Percentiles rank a stretch among this genome's conserved stretches.
Evolutionary conservation across 768 basidiomycete genomes (phyloP).

Genomic region (Sistotremastrum niveocremeum): DNA sequence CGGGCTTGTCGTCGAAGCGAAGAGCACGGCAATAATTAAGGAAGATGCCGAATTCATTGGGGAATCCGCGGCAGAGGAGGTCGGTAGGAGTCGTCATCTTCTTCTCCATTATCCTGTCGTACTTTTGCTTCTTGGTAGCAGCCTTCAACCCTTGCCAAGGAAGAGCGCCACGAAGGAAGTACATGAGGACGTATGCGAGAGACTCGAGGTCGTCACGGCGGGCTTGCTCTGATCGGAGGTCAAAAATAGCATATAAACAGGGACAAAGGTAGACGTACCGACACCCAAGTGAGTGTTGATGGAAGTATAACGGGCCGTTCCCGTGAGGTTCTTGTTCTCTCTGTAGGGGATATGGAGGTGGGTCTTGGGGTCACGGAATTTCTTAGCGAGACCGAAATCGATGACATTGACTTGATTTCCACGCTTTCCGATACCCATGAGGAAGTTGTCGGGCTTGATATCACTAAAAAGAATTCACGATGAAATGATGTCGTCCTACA

Average conservation of each 20-base stretch:
- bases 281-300: conserved; percentile 99
- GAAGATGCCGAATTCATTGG: conserved; percentile 98
- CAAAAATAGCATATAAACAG: background rate
- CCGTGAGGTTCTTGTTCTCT: conserved; percentile 99
- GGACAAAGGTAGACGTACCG: conserved; percentile 9
- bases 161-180: conserved; percentile 95
- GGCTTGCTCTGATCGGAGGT: conserved; percentile 53
- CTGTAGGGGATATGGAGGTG: conserved; percentile 99
- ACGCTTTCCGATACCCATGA: conserved; percentile 99
- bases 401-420: conserved; percentile 99
- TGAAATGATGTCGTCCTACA: conserved; percentile 4
- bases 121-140: conserved; percentile 99
- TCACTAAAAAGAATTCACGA: conserved; percentile 35
- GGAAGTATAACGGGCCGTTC: conserved; percentile 96
- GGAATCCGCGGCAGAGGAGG: conserved; percentile 96
- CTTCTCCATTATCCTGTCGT: conserved; percentile 99
- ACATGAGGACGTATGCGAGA: conserved; percentile 98
- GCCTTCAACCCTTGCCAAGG: conserved; percentile 99
- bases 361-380: conserved; percentile 99
- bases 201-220: conserved; percentile 97
- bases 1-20: conserved; percentile 99
- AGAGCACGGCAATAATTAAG: conserved; percentile 98
- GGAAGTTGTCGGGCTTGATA: conserved; percentile 99
- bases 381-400: conserved; percentile 97
- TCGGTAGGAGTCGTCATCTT: conserved; percentile 99